Percentiles rank a stretch among this genome's conserved stretches.
Conservation (phyloP, 192 early-diverging fungal species). For the Phlyctochytrium bullatum region DNA sequence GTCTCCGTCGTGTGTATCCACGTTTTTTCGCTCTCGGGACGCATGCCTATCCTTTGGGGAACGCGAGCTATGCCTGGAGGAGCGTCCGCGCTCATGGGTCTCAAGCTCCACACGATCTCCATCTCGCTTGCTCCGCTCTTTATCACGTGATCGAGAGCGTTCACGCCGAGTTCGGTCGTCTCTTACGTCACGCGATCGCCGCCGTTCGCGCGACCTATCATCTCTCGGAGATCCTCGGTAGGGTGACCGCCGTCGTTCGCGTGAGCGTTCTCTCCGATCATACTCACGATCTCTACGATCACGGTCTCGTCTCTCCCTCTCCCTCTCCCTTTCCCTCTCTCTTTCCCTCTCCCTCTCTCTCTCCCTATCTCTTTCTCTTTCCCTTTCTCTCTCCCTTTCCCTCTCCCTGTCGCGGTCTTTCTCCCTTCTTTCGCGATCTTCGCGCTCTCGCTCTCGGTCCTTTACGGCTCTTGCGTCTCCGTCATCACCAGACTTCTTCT, state of each 20-base stretch:
- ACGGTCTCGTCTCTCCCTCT: slow-evolving; percentile 10
- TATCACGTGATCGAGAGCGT: background rate
- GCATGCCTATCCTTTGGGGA: no score
- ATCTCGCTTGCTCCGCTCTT: no score
- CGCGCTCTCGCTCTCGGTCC: background rate
- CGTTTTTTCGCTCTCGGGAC: background rate
- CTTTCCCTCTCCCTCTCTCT: slow-evolving; percentile 5
- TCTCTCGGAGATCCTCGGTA: no score
- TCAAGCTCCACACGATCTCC: no score
- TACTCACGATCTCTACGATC: no score
- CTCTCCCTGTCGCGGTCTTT: background rate
- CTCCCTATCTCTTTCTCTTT: background rate
- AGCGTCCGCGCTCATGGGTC: no score
- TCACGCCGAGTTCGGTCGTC: no score
- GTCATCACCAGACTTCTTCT: background rate
- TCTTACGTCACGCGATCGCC: no score
- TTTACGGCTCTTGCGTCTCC: background rate
- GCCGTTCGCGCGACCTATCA: no score
- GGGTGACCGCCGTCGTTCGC: no score
- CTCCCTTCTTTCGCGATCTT: background rate
- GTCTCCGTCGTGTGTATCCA: background rate
- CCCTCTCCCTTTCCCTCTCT: slow-evolving; percentile 13
- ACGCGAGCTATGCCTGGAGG: no score
- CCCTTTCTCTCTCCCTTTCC: background rate
- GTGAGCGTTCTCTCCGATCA: no score